Evolutionary conservation across 192 early-diverging fungal species (phyloP).

Genomic region (Backusella westeae): DNA sequence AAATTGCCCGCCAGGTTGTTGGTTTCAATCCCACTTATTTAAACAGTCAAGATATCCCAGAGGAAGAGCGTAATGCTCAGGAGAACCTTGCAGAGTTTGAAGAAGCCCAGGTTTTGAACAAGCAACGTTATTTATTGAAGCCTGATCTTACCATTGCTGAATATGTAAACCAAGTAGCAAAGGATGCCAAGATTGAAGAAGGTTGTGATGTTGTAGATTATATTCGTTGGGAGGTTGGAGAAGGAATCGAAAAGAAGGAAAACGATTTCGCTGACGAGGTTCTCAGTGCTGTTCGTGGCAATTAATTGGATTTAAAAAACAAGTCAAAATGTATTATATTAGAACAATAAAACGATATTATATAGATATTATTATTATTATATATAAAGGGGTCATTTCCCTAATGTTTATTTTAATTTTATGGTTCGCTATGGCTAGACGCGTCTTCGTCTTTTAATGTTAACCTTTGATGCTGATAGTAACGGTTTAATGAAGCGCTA

Average conservation of each 20-base stretch:
- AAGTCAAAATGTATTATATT: constrained; percentile 1
- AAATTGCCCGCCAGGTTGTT: constrained; percentile 86
- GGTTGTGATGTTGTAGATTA: constrained; percentile 65
- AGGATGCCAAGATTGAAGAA: constrained; percentile 41
- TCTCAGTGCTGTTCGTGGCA: constrained; percentile 28
- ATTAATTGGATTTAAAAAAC: constrained; percentile 13
- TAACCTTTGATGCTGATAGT: background rate
- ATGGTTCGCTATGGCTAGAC: background rate
- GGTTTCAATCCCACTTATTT: constrained; percentile 70
- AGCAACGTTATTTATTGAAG: constrained; percentile 76
- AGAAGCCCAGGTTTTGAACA: constrained; percentile 58
- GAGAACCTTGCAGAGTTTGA: constrained; percentile 43
- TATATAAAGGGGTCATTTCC: background rate
- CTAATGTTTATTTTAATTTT: background rate
- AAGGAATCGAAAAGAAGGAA: constrained; percentile 78
- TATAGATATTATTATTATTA: background rate
- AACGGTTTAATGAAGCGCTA: background rate
- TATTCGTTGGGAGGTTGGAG: constrained; percentile 78
- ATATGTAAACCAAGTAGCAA: constrained; percentile 50
- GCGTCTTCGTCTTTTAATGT: background rate
- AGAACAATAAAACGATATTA: background rate
- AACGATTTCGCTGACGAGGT: constrained; percentile 86
- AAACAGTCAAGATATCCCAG: constrained; percentile 45
- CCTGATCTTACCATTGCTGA: constrained; percentile 66
- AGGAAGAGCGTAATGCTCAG: constrained; percentile 37